These are phyloP conservation scores for Phyllosticta capitalensis DNA, from an alignment of 2,329 filamentous ascomycete genomes.

Conservation along the genomic window DNA sequence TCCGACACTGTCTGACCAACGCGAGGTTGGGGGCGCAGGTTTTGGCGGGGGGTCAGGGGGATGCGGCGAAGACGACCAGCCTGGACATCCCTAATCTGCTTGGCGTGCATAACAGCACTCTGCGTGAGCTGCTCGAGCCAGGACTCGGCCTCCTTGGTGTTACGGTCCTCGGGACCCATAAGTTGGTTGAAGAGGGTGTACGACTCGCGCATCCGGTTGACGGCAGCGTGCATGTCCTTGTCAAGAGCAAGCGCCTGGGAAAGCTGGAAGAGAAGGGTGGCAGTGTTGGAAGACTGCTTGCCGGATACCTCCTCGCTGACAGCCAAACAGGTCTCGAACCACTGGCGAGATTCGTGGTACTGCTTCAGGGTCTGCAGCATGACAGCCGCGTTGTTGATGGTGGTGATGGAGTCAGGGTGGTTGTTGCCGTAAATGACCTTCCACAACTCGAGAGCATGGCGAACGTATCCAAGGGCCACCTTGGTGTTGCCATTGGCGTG, in stretches of 20 bases:
- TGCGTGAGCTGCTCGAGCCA: slow-evolving; percentile 96
- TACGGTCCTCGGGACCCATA: slow-evolving; percentile 83
- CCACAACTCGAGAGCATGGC: slow-evolving; percentile 90
- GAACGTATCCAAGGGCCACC: slow-evolving; percentile 76
- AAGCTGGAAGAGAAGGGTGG: slow-evolving; percentile 92
- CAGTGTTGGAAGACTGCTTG: slow-evolving; percentile 81
- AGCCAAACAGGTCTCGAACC: slow-evolving; percentile 88
- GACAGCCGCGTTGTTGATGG: slow-evolving; percentile 95
- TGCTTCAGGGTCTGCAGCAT: slow-evolving; percentile 96
- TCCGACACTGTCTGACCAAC: slow-evolving; percentile 49
- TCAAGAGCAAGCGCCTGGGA: slow-evolving; percentile 94
- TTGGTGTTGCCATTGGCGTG: slow-evolving; percentile 87
- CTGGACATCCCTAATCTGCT: slow-evolving; percentile 81
- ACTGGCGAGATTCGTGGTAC: slow-evolving; percentile 87
- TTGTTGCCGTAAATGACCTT: slow-evolving; percentile 90
- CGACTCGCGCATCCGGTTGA: slow-evolving; percentile 88
- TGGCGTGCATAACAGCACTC: slow-evolving; percentile 88
- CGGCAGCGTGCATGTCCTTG: slow-evolving; percentile 83
- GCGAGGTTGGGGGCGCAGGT: slow-evolving; percentile 52
- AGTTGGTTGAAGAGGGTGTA: slow-evolving; percentile 89
- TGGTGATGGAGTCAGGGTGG: slow-evolving; percentile 96
- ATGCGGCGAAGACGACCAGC: slow-evolving; percentile 62
- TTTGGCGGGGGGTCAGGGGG: slow-evolving; percentile 53
- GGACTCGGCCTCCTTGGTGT: slow-evolving; percentile 94
- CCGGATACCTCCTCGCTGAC: slow-evolving; percentile 88